Evolutionary conservation across 352 stramenopile genomes (phyloP).

Genomic region (Pythium brachiatum): DNA sequence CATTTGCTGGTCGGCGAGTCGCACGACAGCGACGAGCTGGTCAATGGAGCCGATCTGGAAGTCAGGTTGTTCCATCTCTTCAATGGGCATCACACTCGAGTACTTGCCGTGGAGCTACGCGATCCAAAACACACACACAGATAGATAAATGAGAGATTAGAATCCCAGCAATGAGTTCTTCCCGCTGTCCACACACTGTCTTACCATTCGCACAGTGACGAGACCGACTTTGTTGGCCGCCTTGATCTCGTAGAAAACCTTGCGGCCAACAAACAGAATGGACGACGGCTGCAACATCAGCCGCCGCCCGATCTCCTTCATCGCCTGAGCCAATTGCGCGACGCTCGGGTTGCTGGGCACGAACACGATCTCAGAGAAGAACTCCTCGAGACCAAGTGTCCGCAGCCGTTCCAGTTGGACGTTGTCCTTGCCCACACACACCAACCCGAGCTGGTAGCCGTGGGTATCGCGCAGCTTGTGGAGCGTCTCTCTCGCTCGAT

Average conservation of each 20-base stretch:
- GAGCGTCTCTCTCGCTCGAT: constrained; percentile 46
- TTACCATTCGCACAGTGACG: constrained; percentile 74
- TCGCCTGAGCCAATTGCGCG: constrained; percentile 56
- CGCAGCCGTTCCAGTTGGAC: constrained; percentile 74
- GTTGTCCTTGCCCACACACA: constrained; percentile 73
- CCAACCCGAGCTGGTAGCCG: constrained; percentile 60
- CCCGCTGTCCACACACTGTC: not conserved
- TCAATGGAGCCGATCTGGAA: constrained; percentile 83
- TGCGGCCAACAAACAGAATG: constrained; percentile 80
- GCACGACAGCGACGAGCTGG: constrained; percentile 68
- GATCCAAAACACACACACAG: constrained; percentile 5
- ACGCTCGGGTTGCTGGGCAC: constrained; percentile 67
- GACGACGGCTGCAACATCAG: constrained; percentile 67
- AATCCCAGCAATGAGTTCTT: constrained; percentile 2
- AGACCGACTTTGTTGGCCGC: constrained; percentile 76
- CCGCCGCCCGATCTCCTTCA: constrained; percentile 65
- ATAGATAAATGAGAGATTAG: constrained; percentile 13
- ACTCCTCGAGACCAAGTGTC: constrained; percentile 55
- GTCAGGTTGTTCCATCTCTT: constrained; percentile 77
- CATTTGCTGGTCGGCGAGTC: constrained; percentile 75
- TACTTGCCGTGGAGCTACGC: constrained; percentile 83
- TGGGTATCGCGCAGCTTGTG: constrained; percentile 41
- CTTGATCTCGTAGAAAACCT: constrained; percentile 88
- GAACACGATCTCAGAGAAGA: constrained; percentile 66
- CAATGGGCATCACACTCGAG: constrained; percentile 78